phyloP scores from a whole-genome alignment of 352 stramenopile genomes.

The Pythium rishiriense region DNA sequence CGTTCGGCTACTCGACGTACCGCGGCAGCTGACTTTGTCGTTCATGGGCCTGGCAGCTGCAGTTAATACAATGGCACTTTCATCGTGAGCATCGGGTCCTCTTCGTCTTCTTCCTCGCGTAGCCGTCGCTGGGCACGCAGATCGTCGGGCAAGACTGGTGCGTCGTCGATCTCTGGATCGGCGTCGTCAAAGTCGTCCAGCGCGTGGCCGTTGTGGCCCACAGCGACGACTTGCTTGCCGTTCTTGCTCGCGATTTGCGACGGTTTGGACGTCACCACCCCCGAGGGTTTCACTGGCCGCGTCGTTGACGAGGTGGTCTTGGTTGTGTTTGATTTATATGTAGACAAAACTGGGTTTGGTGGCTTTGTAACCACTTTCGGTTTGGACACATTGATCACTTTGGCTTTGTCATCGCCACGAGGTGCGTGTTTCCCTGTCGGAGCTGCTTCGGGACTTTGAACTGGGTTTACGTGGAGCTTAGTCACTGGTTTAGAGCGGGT shows the following conservation, averaged over 20 bases:
- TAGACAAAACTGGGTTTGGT: not conserved
- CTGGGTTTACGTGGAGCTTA: not conserved
- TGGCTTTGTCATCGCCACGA: not conserved
- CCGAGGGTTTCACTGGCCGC: not conserved
- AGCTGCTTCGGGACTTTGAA: not conserved
- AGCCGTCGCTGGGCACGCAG: constrained; percentile 28
- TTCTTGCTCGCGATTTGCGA: constrained; percentile 17
- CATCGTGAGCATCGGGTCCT: constrained; percentile 26
- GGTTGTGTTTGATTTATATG: not conserved
- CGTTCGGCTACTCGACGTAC: constrained; percentile 90
- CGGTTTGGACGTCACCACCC: not conserved
- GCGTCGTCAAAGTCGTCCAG: constrained; percentile 64
- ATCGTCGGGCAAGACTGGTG: constrained; percentile 47
- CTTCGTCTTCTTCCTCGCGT: constrained; percentile 23
- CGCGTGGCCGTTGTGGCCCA: constrained; percentile 13
- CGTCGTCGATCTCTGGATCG: constrained; percentile 59
- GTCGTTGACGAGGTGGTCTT: not conserved
- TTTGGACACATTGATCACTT: not conserved
- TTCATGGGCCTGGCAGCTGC: not conserved
- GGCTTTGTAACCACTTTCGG: not conserved
- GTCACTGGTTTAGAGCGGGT: constrained; percentile 1
- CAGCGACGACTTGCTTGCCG: not conserved
- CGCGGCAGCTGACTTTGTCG: constrained; percentile 64
- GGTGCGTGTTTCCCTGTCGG: not conserved
- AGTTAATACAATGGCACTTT: constrained; percentile 21